phyloP scores from a whole-genome alignment of 2,329 filamentous ascomycete species.

The Didymella pomorum region DNA sequence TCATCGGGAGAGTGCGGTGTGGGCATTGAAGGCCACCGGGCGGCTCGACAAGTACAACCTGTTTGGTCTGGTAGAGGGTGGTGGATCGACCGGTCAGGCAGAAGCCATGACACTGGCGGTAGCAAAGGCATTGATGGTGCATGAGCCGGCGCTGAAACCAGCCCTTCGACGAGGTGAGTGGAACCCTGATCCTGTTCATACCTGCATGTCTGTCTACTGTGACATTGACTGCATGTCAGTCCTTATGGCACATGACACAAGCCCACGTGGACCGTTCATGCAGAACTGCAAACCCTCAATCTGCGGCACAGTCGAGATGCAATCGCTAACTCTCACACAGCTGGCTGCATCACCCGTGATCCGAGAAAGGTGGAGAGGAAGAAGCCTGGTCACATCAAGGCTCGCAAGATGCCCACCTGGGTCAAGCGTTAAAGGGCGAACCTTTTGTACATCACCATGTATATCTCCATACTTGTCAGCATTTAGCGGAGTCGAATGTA shows the following conservation, averaged over 20 bases:
- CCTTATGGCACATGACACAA: not conserved
- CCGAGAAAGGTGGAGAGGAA: conserved; percentile 94
- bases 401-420: conserved; percentile 97
- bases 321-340: conserved; percentile 64
- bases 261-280: conserved; percentile 12
- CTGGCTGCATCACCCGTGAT: conserved; percentile 91
- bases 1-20: conserved; percentile 92
- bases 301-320: not conserved
- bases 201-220: conserved; percentile 1
- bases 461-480: conserved; percentile 23
- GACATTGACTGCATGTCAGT: conserved; percentile 5
- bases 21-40: conserved; percentile 83
- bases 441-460: conserved; percentile 34
- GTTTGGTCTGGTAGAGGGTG: conserved; percentile 83
- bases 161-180: conserved; percentile 85
- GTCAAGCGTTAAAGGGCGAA: conserved; percentile 73
- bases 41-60: conserved; percentile 97
- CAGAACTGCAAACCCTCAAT: conserved; percentile 2
- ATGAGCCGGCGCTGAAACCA: conserved; percentile 91
- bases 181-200: conserved; percentile 16
- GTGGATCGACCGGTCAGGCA: conserved; percentile 92
- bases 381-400: conserved; percentile 95
- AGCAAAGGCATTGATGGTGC: conserved; percentile 84
- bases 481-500: conserved; percentile 29
- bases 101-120: conserved; percentile 92